These are phyloP conservation scores for Diplodia corticola DNA, from an alignment of 2,329 filamentous ascomycete genomes.

Conservation along the genomic window DNA sequence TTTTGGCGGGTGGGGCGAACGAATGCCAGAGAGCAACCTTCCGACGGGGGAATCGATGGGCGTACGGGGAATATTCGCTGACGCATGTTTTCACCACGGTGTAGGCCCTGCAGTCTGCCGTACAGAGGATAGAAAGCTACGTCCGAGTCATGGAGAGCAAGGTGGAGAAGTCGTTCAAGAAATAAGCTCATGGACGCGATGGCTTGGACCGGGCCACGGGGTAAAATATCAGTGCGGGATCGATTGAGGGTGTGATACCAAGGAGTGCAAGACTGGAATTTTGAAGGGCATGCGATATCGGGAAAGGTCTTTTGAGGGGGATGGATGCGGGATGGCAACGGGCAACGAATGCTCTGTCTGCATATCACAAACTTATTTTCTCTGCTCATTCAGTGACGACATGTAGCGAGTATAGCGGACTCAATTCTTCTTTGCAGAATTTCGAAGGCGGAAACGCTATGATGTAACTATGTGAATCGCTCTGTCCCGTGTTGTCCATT, in stretches of 20 bases:
- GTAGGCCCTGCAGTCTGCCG: slow-evolving; percentile 82
- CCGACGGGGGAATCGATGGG: not conserved
- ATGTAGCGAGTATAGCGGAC: slow-evolving; percentile 20
- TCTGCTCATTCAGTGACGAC: slow-evolving; percentile 16
- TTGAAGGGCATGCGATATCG: not conserved
- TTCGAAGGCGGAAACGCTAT: not conserved
- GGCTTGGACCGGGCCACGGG: too few species aligned
- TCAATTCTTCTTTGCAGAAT: slow-evolving; percentile 13
- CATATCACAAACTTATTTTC: slow-evolving; percentile 6
- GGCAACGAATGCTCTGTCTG: not conserved
- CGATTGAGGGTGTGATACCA: not conserved
- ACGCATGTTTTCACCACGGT: slow-evolving; percentile 1
- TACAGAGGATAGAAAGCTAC: slow-evolving; percentile 82
- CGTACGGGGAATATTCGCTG: not conserved
- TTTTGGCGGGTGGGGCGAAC: not conserved
- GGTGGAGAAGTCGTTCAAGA: slow-evolving; percentile 53
- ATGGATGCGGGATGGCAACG: not conserved
- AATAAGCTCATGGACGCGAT: not conserved
- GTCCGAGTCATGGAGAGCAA: slow-evolving; percentile 80
- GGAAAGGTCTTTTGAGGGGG: not conserved
- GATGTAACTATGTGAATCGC: not conserved
- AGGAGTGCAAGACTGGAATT: not conserved
- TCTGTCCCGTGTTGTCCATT: not conserved
- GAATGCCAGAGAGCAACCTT: not conserved
- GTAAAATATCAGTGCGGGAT: not conserved